Conservation (phyloP, 345 rosid species). For the Viola odorata region DNA sequence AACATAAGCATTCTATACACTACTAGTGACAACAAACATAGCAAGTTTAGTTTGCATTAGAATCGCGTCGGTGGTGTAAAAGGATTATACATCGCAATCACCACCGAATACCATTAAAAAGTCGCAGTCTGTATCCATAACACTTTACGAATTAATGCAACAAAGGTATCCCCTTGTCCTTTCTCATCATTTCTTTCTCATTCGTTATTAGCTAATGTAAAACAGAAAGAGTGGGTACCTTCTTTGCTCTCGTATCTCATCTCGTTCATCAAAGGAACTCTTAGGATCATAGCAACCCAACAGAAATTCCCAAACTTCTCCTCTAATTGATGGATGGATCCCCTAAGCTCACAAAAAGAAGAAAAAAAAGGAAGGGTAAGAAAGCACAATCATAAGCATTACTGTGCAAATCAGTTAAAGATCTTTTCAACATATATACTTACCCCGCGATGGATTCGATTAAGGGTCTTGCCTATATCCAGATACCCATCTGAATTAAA, state of each 20-base stretch:
- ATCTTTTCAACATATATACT: slow-evolving; percentile 12
- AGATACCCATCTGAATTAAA: slow-evolving; percentile 70
- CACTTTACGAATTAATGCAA: neutral
- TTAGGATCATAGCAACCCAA: slow-evolving; percentile 90
- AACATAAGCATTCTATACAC: neutral
- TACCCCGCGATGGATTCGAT: slow-evolving; percentile 86
- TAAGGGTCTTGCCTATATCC: slow-evolving; percentile 74
- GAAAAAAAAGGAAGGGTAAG: neutral
- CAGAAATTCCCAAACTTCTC: slow-evolving; percentile 98
- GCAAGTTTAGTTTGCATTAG: neutral
- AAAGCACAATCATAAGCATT: neutral
- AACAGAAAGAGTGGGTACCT: slow-evolving; percentile 42
- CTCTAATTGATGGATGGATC: slow-evolving; percentile 95
- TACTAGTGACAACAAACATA: neutral
- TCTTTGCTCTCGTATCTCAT: slow-evolving; percentile 58
- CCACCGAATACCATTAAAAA: neutral
- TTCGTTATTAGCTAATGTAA: neutral
- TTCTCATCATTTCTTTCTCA: no score
- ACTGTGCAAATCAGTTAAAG: slow-evolving; percentile 4
- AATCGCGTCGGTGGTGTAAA: no score
- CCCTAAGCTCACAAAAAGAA: slow-evolving; percentile 39
- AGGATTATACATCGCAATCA: no score
- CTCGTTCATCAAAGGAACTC: slow-evolving; percentile 90
- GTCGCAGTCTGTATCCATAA: neutral
- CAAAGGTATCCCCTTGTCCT: neutral